Percentiles rank a stretch among this genome's conserved stretches.
Evolutionary conservation across 306 rosid species (phyloP).

Genomic region (Mimosa pudica): DNA sequence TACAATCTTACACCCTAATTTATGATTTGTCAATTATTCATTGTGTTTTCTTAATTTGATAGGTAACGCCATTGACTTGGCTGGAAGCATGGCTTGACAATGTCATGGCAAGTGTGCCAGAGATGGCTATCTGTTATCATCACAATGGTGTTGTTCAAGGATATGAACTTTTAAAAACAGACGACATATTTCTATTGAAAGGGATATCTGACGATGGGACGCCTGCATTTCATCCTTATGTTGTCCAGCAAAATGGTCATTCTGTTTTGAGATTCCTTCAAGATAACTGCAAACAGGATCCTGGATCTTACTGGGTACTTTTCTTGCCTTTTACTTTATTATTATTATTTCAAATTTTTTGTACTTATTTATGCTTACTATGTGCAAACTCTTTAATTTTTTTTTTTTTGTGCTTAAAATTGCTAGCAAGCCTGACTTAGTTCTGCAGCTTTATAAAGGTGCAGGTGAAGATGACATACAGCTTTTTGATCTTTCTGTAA

Average conservation of each 20-base stretch:
- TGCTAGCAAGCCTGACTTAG: slow-evolving; percentile 33
- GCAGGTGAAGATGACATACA: slow-evolving; percentile 94
- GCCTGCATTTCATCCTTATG: slow-evolving; percentile 94
- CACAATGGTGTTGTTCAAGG: slow-evolving; percentile 96
- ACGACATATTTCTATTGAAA: slow-evolving; percentile 85
- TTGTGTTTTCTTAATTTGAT: slow-evolving; percentile 32
- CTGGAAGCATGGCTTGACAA: slow-evolving; percentile 99
- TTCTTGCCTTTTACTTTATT: background rate
- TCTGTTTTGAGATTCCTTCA: slow-evolving; percentile 96
- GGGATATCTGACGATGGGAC: slow-evolving; percentile 94
- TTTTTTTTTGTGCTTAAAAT: background rate
- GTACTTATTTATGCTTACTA: slow-evolving; percentile 14
- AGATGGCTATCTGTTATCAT: slow-evolving; percentile 96
- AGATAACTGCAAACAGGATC: slow-evolving; percentile 98
- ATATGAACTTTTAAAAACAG: slow-evolving; percentile 90
- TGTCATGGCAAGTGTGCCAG: slow-evolving; percentile 98
- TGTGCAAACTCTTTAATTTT: slow-evolving; percentile 10
- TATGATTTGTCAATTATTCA: slow-evolving; percentile 29
- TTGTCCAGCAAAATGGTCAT: slow-evolving; percentile 94
- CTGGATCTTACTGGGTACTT: slow-evolving; percentile 95
- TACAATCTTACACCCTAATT: slow-evolving; percentile 20
- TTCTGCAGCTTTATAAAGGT: slow-evolving; percentile 90
- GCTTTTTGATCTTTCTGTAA: slow-evolving; percentile 90
- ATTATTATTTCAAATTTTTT: background rate
- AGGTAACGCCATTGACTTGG: slow-evolving; percentile 96